Conservation (phyloP, 345 rosid species). For the Laguncularia racemosa region DNA sequence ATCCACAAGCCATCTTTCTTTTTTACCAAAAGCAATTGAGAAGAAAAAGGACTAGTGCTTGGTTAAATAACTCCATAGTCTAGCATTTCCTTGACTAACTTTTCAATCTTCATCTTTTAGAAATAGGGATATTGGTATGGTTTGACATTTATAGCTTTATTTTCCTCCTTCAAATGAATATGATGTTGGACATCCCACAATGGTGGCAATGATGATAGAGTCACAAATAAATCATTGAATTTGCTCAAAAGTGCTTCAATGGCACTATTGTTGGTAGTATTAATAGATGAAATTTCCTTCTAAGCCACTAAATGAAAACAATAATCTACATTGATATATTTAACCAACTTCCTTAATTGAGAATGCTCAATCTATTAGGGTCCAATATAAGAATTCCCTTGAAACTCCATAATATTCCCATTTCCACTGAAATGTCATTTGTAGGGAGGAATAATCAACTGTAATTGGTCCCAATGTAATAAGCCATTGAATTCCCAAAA, state of each 20-base stretch:
- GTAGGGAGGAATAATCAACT: neutral
- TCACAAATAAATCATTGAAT: neutral
- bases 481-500: neutral
- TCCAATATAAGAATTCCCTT: neutral
- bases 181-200: neutral
- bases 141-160: too few species aligned
- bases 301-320: too few species aligned
- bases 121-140: too few species aligned
- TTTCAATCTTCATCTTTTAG: too few species aligned
- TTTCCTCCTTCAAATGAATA: neutral
- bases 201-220: neutral
- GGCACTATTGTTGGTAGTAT: too few species aligned
- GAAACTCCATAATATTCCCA: neutral
- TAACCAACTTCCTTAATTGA: too few species aligned
- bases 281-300: too few species aligned
- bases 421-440: neutral
- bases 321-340: too few species aligned
- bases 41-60: neutral
- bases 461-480: too few species aligned
- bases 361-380: too few species aligned
- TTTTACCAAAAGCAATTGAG: neutral
- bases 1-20: neutral
- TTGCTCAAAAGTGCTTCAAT: too few species aligned
- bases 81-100: too few species aligned
- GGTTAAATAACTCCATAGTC: neutral